A percentile compares a stretch with the other conserved stretches of the same genome.
phyloP scores from a whole-genome alignment of 768 basidiomycete species.

The Pleurotus eryngii region DNA sequence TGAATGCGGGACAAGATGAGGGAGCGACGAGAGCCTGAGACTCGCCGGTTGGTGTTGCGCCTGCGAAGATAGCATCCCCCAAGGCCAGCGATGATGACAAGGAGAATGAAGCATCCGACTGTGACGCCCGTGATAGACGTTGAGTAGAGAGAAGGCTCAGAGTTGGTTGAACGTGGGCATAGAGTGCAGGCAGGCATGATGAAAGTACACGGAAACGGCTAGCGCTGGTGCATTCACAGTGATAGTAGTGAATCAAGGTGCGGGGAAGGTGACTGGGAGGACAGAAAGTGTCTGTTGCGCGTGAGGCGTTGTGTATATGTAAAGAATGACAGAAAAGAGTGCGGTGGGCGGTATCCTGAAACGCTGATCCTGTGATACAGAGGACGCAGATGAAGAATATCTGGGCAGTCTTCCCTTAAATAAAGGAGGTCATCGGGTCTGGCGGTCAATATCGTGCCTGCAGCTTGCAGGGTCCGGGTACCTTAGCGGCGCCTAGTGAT shows the following conservation, averaged over 20 bases:
- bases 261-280: neutral
- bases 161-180: neutral
- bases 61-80: neutral
- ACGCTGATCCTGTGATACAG: neutral
- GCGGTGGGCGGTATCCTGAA: neutral
- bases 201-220: neutral
- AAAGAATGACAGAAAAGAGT: neutral
- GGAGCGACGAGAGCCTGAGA: neutral
- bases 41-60: neutral
- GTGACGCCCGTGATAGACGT: neutral
- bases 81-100: neutral
- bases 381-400: too few relatives aligned
- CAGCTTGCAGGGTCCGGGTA: too few relatives aligned
- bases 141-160: neutral
- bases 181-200: neutral
- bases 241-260: neutral
- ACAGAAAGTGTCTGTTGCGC: neutral
- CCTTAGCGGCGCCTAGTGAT: too few relatives aligned
- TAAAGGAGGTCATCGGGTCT: too few relatives aligned
- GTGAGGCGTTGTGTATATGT: neutral
- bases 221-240: neutral
- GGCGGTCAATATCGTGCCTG: too few relatives aligned
- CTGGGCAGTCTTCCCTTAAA: too few relatives aligned
- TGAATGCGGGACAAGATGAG: neutral
- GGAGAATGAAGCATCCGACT: neutral